These are phyloP conservation scores for Colletotrichum paranaense DNA, from an alignment of 2,329 filamentous ascomycete species.

Conservation along the genomic window DNA sequence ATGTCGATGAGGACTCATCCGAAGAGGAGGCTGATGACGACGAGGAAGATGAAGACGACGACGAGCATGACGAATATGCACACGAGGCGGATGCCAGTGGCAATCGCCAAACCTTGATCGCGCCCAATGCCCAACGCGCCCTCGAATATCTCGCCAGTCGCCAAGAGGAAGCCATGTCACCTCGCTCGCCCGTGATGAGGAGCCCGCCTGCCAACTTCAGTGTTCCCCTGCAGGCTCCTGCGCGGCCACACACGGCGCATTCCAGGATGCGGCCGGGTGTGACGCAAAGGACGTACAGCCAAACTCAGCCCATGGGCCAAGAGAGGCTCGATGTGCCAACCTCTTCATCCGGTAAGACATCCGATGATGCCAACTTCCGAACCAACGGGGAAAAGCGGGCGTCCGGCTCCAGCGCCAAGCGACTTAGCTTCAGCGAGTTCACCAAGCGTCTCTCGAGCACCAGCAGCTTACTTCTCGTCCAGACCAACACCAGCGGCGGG, in stretches of 20 bases:
- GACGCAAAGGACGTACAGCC: conserved; percentile 59
- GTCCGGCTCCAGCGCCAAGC: conserved; percentile 66
- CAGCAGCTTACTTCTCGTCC: conserved; percentile 68
- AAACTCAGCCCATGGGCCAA: conserved; percentile 54
- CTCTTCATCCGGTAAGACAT: conserved; percentile 41
- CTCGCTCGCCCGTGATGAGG: conserved; percentile 48
- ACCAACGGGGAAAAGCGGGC: conserved; percentile 58
- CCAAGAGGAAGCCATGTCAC: conserved; percentile 46
- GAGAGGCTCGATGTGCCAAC: conserved; percentile 38
- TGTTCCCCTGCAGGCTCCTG: conserved; percentile 37
- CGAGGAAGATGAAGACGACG: conserved; percentile 55
- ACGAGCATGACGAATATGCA: conserved; percentile 52
- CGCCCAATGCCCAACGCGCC: conserved; percentile 60
- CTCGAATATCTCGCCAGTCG: conserved; percentile 62
- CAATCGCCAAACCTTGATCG: conserved; percentile 50
- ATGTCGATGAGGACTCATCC: conserved; percentile 59
- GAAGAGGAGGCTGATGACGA: conserved; percentile 53
- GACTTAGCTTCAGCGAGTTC: conserved; percentile 71
- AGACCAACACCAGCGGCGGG: conserved; percentile 63
- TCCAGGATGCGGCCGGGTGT: conserved; percentile 57
- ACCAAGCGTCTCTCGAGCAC: conserved; percentile 70
- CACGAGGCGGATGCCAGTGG: conserved; percentile 44
- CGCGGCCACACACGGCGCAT: conserved; percentile 66
- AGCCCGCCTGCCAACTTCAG: conserved; percentile 34
- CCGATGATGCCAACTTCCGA: conserved; percentile 48